phyloP scores from a whole-genome alignment of 2,329 filamentous ascomycete genomes.

The Aspergillus novoparasiticus region DNA sequence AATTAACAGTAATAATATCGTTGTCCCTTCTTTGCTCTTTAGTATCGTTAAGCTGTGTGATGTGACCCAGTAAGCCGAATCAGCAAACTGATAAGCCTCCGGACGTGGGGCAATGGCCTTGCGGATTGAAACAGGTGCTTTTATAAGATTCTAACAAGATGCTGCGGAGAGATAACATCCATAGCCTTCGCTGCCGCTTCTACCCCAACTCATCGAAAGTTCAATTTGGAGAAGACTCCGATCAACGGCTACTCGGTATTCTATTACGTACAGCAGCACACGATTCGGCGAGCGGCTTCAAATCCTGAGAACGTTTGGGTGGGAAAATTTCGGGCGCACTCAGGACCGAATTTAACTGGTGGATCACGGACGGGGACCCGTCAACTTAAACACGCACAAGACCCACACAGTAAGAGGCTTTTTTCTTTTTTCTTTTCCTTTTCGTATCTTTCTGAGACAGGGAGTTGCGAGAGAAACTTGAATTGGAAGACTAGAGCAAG shows the following conservation, averaged over 20 bases:
- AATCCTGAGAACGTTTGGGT: background rate
- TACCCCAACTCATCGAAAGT: constrained; percentile 1
- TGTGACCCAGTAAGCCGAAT: background rate
- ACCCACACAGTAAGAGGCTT: background rate
- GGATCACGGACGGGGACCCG: background rate
- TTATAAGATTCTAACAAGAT: background rate
- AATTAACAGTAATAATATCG: background rate
- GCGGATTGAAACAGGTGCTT: background rate
- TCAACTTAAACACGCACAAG: background rate
- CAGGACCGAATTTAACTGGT: background rate
- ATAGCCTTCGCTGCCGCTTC: background rate
- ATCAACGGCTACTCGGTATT: constrained; percentile 1
- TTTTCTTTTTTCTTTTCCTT: background rate
- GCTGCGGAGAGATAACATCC: background rate
- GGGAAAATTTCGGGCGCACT: constrained; percentile 1
- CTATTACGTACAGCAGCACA: constrained; percentile 9
- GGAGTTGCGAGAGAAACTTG: background rate
- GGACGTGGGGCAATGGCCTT: constrained; percentile 1
- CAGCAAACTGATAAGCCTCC: background rate
- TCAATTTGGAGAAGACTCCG: constrained; percentile 3
- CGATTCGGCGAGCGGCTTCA: constrained; percentile 5
- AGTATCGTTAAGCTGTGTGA: background rate
- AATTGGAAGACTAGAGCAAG: background rate
- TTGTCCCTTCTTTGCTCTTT: background rate
- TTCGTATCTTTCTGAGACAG: background rate